These are phyloP conservation scores for Monilinia laxa DNA, from an alignment of 2,329 filamentous ascomycete genomes.

Conservation along the genomic window DNA sequence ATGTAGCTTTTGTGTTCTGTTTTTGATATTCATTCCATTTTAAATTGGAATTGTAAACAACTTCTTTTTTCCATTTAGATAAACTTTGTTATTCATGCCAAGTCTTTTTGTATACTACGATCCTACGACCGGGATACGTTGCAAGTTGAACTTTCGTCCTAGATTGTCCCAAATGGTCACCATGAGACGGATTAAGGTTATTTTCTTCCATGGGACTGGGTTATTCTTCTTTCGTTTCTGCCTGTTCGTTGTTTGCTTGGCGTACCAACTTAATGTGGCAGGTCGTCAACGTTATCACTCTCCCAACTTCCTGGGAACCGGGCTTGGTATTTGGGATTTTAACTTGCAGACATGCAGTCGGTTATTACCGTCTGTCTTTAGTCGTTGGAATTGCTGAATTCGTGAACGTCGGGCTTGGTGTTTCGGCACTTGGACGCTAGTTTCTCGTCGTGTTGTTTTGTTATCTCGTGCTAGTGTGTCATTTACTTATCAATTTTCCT, in stretches of 20 bases:
- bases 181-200: neutral
- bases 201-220: neutral
- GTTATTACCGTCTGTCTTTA: neutral
- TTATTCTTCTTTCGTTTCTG: neutral
- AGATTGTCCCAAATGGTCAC: too few species aligned
- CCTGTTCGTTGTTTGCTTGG: neutral
- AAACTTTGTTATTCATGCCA: too few species aligned
- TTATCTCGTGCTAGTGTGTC: neutral
- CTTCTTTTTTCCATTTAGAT: too few species aligned
- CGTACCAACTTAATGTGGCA: conserved; percentile 6
- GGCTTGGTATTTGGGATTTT: neutral
- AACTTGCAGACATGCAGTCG: neutral
- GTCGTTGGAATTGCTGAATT: neutral
- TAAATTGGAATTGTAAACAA: too few species aligned
- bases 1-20: too few species aligned
- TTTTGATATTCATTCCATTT: too few species aligned
- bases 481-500: neutral
- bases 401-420: neutral
- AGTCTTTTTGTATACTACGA: too few species aligned
- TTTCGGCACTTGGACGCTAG: neutral
- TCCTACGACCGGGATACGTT: too few species aligned
- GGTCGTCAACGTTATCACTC: conserved; percentile 4
- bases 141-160: too few species aligned
- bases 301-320: neutral
- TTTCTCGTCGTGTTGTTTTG: neutral